These are phyloP conservation scores for Candida morakotiae DNA, from an alignment of 805 yeast species.

Conservation along the genomic window DNA sequence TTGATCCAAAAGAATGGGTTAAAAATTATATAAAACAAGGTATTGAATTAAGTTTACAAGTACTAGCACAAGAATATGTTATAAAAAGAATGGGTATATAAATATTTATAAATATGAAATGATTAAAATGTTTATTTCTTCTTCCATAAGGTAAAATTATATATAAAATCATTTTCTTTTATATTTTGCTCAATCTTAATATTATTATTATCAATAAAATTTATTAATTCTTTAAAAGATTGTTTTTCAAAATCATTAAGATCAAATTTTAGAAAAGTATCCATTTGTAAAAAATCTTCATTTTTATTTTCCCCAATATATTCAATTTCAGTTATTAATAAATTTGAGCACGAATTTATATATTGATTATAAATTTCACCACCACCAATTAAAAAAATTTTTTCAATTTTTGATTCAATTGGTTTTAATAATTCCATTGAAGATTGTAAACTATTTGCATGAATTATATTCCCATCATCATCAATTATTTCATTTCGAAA, in stretches of 20 bases:
- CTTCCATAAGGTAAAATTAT: constrained; percentile 61
- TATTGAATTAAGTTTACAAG: constrained; percentile 73
- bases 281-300: too few relatives aligned
- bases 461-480: constrained; percentile 19
- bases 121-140: constrained; percentile 10
- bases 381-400: constrained; percentile 87
- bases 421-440: constrained; percentile 14
- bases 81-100: constrained; percentile 80
- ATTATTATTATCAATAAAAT: constrained; percentile 20
- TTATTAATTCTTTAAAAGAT: constrained; percentile 29
- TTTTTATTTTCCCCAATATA: constrained; percentile 27
- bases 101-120: too few relatives aligned
- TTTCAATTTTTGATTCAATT: constrained; percentile 44
- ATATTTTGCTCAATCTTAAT: constrained; percentile 26
- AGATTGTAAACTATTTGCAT: constrained; percentile 25
- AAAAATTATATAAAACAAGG: constrained; percentile 51
- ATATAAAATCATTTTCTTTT: constrained; percentile 39
- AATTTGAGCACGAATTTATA: constrained; percentile 35
- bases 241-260: constrained; percentile 33
- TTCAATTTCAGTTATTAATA: constrained; percentile 68
- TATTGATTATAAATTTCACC: constrained; percentile 75
- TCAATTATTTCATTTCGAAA: constrained; percentile 16
- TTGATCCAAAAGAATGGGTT: constrained; percentile 43
- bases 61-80: constrained; percentile 86
- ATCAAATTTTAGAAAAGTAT: constrained; percentile 56